These are phyloP conservation scores for Takakia lepidozioides DNA, from an alignment of 225 moss, liverwort and hornwort genomes.

Conservation along the genomic window DNA sequence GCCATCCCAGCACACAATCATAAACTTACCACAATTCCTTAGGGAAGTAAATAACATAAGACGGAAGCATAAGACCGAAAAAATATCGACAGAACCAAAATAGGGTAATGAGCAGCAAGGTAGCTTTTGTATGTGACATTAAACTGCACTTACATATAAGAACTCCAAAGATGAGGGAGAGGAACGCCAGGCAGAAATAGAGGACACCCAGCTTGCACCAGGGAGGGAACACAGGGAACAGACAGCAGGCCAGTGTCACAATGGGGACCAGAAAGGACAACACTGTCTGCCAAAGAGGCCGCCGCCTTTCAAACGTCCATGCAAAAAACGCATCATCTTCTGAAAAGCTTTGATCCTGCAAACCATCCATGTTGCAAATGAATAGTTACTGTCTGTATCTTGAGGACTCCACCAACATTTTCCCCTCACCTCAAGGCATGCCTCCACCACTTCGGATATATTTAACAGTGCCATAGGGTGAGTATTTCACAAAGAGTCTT, in stretches of 20 bases:
- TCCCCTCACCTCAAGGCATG: too few species aligned
- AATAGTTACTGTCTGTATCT: too few species aligned
- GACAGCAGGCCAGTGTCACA: conserved; percentile 89
- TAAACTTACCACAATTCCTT: neutral
- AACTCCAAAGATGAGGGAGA: conserved; percentile 75
- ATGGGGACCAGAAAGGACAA: conserved; percentile 84
- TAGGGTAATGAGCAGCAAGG: too few species aligned
- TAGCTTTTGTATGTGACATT: too few species aligned
- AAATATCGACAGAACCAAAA: too few species aligned
- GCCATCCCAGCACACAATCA: neutral
- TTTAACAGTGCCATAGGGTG: too few species aligned
- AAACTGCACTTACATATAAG: conserved; percentile 46
- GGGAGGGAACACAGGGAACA: conserved; percentile 95
- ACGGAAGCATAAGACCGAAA: too few species aligned
- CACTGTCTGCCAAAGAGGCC: conserved; percentile 91
- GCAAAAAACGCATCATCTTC: conserved; percentile 91
- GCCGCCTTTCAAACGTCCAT: conserved; percentile 87
- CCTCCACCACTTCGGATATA: too few species aligned
- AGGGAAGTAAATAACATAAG: neutral
- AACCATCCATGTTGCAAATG: conserved; percentile 10
- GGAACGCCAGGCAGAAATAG: conserved; percentile 82
- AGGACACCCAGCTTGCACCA: conserved; percentile 96
- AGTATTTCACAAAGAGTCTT: too few species aligned
- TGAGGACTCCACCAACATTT: too few species aligned
- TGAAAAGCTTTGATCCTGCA: conserved; percentile 78